phyloP scores from a whole-genome alignment of 2,329 filamentous ascomycete species.

The Talaromyces sp. region DNA sequence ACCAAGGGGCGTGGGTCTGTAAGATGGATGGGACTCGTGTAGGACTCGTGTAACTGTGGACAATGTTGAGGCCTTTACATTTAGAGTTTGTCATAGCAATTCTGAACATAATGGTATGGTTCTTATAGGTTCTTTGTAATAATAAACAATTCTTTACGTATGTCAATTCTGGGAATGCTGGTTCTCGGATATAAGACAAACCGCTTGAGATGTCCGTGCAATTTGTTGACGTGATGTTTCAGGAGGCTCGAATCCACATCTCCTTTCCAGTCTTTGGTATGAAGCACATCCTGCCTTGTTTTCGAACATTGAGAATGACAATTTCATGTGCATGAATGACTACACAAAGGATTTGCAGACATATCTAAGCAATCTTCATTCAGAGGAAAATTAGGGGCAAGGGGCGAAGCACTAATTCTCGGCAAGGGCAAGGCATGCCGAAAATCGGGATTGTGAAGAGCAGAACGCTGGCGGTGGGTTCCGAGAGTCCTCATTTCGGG shows the following conservation, averaged over 20 bases:
- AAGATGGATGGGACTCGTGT: not conserved
- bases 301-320: no score
- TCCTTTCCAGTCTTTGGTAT: not conserved
- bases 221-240: not conserved
- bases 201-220: not conserved
- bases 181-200: not conserved
- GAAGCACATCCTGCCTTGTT: no score
- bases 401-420: not conserved
- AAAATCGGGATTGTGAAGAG: not conserved
- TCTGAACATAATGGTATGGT: not conserved
- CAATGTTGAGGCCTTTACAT: not conserved
- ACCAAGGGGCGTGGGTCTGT: not conserved
- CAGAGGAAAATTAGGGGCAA: not conserved
- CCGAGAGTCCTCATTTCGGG: conserved; percentile 5
- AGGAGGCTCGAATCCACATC: not conserved
- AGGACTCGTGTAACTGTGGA: not conserved
- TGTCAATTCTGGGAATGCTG: not conserved
- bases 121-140: not conserved
- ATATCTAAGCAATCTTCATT: not conserved
- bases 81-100: not conserved
- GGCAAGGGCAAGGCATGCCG: conserved; percentile 8
- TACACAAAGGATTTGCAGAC: not conserved
- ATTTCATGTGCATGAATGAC: not conserved
- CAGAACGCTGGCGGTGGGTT: not conserved
- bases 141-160: not conserved